Evolutionary conservation across 2,329 filamentous ascomycete species (phyloP).

Genomic region (Pseudogymnoascus sp.): DNA sequence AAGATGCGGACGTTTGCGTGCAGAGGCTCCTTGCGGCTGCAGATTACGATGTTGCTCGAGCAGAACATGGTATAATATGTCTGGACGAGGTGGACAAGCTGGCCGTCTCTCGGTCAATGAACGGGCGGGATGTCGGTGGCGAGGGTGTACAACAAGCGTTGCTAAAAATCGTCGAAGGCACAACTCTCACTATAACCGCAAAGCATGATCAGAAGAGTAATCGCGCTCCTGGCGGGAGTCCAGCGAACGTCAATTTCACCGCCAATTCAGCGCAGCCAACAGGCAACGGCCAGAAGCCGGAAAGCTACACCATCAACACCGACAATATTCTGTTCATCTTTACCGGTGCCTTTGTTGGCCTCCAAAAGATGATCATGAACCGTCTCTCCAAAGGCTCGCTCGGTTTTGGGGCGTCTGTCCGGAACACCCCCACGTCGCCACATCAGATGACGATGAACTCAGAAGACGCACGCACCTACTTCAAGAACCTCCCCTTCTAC

Average conservation of each 20-base stretch:
- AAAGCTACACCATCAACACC: constrained; percentile 72
- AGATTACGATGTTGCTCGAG: constrained; percentile 77
- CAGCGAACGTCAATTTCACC: constrained; percentile 14
- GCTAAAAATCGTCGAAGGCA: constrained; percentile 92
- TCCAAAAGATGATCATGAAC: constrained; percentile 80
- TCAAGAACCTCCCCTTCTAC: constrained; percentile 52
- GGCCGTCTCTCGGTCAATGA: constrained; percentile 49
- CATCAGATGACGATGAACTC: constrained; percentile 55
- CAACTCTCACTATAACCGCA: constrained; percentile 83
- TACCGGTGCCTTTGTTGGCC: constrained; percentile 87
- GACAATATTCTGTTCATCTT: constrained; percentile 97
- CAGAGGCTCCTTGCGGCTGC: constrained; percentile 83
- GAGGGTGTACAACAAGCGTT: constrained; percentile 96
- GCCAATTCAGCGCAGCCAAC: constrained; percentile 16
- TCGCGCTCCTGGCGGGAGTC: constrained; percentile 13
- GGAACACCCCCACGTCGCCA: constrained; percentile 46
- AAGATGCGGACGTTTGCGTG: constrained; percentile 94
- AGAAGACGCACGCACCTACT: constrained; percentile 48
- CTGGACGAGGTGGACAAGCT: constrained; percentile 98
- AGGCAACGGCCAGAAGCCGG: constrained; percentile 20
- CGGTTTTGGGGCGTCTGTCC: constrained; percentile 82
- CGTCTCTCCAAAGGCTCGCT: constrained; percentile 80
- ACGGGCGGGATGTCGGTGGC: constrained; percentile 89
- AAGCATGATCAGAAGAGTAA: constrained; percentile 59
- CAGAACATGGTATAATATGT: constrained; percentile 89